Base-by-base conservation (phyloP, 140 eudicot species). In the Ambrosia hybrid region DNA sequence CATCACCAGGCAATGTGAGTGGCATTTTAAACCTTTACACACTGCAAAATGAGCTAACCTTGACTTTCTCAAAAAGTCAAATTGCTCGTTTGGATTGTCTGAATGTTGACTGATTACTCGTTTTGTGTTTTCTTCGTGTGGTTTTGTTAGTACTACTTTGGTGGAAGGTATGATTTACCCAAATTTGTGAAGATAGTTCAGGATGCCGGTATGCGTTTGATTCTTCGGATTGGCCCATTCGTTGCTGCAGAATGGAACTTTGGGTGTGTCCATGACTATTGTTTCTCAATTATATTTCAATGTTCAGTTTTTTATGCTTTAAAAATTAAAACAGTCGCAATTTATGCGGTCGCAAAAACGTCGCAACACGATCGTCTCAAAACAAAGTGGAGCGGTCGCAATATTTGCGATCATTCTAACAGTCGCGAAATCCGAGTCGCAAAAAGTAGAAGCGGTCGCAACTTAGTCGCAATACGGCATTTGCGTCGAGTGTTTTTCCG, bases 161-260 rank as follows among this genome's bases (percentile, higher is more conserved):
- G 86, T 51, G 97, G 96, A 81, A 85, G 99, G 75, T 94, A 81
- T 48, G 92, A 94, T 88, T 73, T 94, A 73, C 82, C 85, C 68
- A 88, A 88, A 83, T 94, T 94, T 73, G 96, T 88, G 81, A 94
- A 91, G 95, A 94, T 81, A 17, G 97, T 91, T 74, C 92, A 91
- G 74, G 84, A 91, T 67, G 90, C 97, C 21, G 95, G 96, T 41
- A 72, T 94, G 99, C 89, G 84, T 77, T 64, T 94, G 78, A 83
- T 94, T 62, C 97, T 94, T 41, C 87, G 97, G 6, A 94, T 94
- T 38, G 99, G 99, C 26, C 99, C 99, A 53, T 91, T 94, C 71
- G 95, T 94, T 58, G 99, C 99, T 21, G 97, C 97, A 37, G 99
- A 94, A 79, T 94, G 97, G 99, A 91, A 91, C 78, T 94, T 79